Evolutionary conservation across 306 rosid genomes (phyloP), one percentile per base, ranked within the genome.

Genomic region (Cucumis sativus): DNA sequence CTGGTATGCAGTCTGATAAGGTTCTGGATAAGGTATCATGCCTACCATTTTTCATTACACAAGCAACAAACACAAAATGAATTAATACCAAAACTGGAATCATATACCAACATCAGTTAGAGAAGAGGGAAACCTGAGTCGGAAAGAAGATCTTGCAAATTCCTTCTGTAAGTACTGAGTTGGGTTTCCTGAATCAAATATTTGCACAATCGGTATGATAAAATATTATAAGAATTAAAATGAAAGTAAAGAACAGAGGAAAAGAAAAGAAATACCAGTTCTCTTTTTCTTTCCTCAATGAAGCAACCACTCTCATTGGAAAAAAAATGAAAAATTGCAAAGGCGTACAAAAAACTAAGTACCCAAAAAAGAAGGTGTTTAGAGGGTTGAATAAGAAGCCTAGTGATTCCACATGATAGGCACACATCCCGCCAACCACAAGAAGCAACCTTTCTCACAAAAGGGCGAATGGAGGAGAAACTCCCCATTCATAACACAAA

Each of bases 21-120:
- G 99, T 85, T 96, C 98, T 17, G 97, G 89, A 84, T 96, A 96
- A 30, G 99, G 99, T 73, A 92, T 86, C 98, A 92, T 88, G 82
- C 86, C 99, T 92, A 88, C 80, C 66, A 69, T 80, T 83, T 76
- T 79, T 79, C 80, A 87, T 72, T 80, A 86, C 58, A 82, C 68
- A 86, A 87, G 79, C 69, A 80, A 76, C 64, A 77, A 35, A 77
- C 59, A 77, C 81, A 86, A 75, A 82, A 69, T 12, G 62, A 61
- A 74, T 40, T 33, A 47, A 16, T 8, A 23, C 20, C 41, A 43
- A 77, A 77, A 49, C 40, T 21, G 62, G 55, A 81, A 28, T 28
- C 47, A 54, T 8, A 80, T 40, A 47, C 59, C 59, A 80, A 57
- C 57, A 47, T 67, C 74, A 76, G 70, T 23, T 74, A 78, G 59